Conservation (phyloP, 352 stramenopile genomes). For the Pythium insidiosum region DNA sequence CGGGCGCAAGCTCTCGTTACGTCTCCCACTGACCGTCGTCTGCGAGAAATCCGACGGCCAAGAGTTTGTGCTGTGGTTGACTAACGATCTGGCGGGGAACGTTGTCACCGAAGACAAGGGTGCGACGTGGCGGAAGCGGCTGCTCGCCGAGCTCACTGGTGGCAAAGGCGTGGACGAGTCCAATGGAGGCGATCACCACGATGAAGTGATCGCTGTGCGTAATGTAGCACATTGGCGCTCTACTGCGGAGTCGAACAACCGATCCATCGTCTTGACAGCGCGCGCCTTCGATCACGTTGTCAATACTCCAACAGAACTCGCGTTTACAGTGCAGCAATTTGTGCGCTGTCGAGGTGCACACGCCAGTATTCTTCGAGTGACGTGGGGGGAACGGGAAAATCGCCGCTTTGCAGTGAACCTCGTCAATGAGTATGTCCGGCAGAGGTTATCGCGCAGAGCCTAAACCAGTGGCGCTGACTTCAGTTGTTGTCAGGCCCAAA, state of each 20-base stretch:
- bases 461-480: too few relatives aligned
- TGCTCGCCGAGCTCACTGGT: slow-evolving; percentile 31
- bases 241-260: slow-evolving; percentile 32
- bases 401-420: slow-evolving; percentile 70
- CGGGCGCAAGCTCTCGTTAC: slow-evolving; percentile 35
- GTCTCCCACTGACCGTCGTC: slow-evolving; percentile 53
- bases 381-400: slow-evolving; percentile 38
- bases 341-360: slow-evolving; percentile 58
- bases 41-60: slow-evolving; percentile 41
- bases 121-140: slow-evolving; percentile 46
- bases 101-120: slow-evolving; percentile 44
- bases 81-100: slow-evolving; percentile 31
- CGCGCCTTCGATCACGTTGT: slow-evolving; percentile 49
- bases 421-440: slow-evolving; percentile 62
- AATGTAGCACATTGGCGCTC: slow-evolving; percentile 45
- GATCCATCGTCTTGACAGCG: slow-evolving; percentile 50
- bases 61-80: slow-evolving; percentile 54
- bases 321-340: slow-evolving; percentile 62
- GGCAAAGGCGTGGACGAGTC: slow-evolving; percentile 5
- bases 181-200: slow-evolving; percentile 9
- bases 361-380: slow-evolving; percentile 61
- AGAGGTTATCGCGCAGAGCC: too few relatives aligned
- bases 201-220: slow-evolving; percentile 49
- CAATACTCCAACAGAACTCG: slow-evolving; percentile 42
- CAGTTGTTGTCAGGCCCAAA: too few relatives aligned